phyloP scores from a whole-genome alignment of 2,329 filamentous ascomycete species.

The Dactylellina drechsleri region DNA sequence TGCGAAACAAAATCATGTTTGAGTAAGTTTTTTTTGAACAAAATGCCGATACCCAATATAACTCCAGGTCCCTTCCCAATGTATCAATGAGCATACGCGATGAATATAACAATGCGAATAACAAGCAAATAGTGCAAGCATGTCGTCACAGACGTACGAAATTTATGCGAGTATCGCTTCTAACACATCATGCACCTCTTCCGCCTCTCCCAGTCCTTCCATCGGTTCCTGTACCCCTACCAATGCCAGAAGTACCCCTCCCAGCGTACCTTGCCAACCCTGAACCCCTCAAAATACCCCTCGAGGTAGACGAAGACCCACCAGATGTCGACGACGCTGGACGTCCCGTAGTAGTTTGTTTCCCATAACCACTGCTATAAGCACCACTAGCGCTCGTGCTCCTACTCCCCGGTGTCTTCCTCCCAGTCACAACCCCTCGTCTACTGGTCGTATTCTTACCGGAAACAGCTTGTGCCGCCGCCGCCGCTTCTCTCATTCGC shows the following conservation, averaged over 20 bases:
- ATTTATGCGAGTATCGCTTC: conserved; percentile 1
- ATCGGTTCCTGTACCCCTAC: conserved; percentile 60
- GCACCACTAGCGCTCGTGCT: conserved; percentile 30
- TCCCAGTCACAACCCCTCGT: conserved; percentile 30
- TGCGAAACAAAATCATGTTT: neutral
- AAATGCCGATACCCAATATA: conserved; percentile 23
- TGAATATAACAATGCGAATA: conserved; percentile 2
- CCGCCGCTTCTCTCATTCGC: conserved; percentile 59
- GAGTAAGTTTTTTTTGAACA: conserved; percentile 1
- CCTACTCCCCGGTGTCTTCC: conserved; percentile 48
- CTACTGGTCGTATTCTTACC: conserved; percentile 12
- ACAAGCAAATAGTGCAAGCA: neutral
- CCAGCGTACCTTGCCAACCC: conserved; percentile 51
- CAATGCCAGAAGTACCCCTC: conserved; percentile 39
- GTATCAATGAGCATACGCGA: conserved; percentile 14
- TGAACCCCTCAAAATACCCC: conserved; percentile 44
- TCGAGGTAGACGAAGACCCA: conserved; percentile 13
- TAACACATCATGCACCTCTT: conserved; percentile 15
- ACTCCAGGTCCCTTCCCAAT: conserved; percentile 33
- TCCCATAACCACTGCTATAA: conserved; percentile 42
- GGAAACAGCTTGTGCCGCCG: conserved; percentile 59
- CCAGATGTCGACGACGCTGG: conserved; percentile 21
- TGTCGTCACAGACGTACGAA: conserved; percentile 12
- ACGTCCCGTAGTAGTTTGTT: neutral
- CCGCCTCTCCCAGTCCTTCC: conserved; percentile 20